Evolutionary conservation across 202 grass and related monocot species (phyloP).

Genomic region (Alloteropsis angusta): DNA sequence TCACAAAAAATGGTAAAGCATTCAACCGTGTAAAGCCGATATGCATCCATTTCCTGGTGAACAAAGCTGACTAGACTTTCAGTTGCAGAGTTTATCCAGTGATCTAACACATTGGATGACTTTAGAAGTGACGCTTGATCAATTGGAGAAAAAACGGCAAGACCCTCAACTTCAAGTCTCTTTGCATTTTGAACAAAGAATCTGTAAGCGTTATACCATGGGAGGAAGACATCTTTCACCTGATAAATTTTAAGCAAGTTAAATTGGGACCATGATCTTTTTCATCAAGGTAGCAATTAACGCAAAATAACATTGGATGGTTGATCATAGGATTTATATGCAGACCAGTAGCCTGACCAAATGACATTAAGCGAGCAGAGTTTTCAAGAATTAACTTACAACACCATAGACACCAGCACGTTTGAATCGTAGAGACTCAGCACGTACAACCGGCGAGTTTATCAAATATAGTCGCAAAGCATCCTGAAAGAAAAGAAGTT

Average conservation of each 20-base stretch:
- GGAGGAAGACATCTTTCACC: conserved; percentile 99
- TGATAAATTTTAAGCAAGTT: conserved; percentile 37
- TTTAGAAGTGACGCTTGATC: conserved; percentile 52
- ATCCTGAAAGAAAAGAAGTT: conserved; percentile 57
- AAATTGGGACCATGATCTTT: neutral
- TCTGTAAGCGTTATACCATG: conserved; percentile 99
- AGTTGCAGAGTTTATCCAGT: conserved; percentile 97
- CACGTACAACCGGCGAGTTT: conserved; percentile 96
- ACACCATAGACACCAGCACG: conserved; percentile 82
- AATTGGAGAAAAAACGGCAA: conserved; percentile 54
- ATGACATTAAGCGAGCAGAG: neutral
- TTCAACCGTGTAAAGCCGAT: conserved; percentile 83
- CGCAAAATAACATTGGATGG: neutral
- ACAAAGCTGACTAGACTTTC: conserved; percentile 96
- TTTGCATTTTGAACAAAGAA: conserved; percentile 98
- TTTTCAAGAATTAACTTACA: conserved; percentile 45
- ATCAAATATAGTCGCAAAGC: conserved; percentile 90
- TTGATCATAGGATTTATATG: conserved; percentile 3
- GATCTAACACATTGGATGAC: conserved; percentile 92
- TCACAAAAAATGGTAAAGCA: neutral
- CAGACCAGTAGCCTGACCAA: conserved; percentile 1
- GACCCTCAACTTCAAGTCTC: conserved; percentile 88
- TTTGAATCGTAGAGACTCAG: conserved; percentile 90
- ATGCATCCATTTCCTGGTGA: conserved; percentile 94
- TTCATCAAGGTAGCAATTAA: neutral